phyloP scores from a whole-genome alignment of 2,329 filamentous ascomycete genomes.

The Stagonosporopsis chrysanthemi region DNA sequence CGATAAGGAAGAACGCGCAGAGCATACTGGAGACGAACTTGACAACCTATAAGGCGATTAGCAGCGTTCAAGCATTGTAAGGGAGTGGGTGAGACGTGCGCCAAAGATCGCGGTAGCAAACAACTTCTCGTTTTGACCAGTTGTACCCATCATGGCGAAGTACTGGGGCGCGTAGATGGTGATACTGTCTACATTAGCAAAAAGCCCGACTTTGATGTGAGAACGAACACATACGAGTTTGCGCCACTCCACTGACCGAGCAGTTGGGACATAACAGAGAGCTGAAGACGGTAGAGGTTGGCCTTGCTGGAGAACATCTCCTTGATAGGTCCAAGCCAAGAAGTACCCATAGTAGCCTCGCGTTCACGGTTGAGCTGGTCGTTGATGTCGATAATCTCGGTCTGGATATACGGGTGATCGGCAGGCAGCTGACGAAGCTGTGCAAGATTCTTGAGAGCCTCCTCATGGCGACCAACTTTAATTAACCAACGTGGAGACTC shows the following conservation, averaged over 20 bases:
- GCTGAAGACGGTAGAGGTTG: constrained; percentile 76
- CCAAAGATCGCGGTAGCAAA: constrained; percentile 80
- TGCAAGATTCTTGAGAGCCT: constrained; percentile 64
- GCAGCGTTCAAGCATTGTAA: neutral
- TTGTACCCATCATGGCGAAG: constrained; percentile 75
- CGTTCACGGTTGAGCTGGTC: constrained; percentile 72
- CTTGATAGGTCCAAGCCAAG: constrained; percentile 70
- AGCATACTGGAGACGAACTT: constrained; percentile 72
- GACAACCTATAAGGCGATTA: constrained; percentile 30
- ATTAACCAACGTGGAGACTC: constrained; percentile 77
- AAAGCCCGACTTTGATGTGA: neutral
- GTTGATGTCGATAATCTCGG: constrained; percentile 71
- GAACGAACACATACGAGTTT: constrained; percentile 53
- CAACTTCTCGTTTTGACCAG: constrained; percentile 71
- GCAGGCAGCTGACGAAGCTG: constrained; percentile 65
- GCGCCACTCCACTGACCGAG: constrained; percentile 78
- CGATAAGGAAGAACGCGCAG: constrained; percentile 80
- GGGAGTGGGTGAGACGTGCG: neutral
- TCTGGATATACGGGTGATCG: constrained; percentile 67
- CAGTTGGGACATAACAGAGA: constrained; percentile 73
- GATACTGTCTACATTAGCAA: neutral
- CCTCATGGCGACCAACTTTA: constrained; percentile 67
- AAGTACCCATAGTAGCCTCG: constrained; percentile 72
- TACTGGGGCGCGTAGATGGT: constrained; percentile 68
- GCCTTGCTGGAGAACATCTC: constrained; percentile 72